Evolutionary conservation across 2,329 filamentous ascomycete species (phyloP).

Genomic region (Zasmidium citrigriseum): DNA sequence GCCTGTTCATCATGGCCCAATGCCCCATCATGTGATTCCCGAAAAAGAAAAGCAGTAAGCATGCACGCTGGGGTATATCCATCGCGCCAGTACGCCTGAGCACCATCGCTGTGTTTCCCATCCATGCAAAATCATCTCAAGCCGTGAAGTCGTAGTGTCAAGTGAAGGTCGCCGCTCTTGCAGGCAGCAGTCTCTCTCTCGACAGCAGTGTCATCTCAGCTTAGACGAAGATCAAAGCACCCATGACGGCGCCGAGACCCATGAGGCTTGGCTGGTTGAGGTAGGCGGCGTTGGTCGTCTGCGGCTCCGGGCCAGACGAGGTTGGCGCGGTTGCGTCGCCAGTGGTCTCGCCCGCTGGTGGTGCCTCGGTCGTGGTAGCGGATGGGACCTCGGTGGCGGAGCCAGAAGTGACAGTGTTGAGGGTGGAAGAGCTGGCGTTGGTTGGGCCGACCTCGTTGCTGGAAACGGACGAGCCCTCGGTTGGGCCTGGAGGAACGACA

Average conservation of each 20-base stretch:
- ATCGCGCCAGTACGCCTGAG: slow-evolving; percentile 21
- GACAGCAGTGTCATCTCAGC: background rate
- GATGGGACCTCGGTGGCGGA: slow-evolving; percentile 12
- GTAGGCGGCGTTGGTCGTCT: slow-evolving; percentile 18
- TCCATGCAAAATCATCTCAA: slow-evolving; percentile 13
- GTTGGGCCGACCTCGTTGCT: background rate
- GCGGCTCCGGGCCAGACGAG: background rate
- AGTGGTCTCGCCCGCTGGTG: slow-evolving; percentile 16
- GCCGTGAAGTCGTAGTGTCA: slow-evolving; percentile 2
- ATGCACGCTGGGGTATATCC: slow-evolving; percentile 27
- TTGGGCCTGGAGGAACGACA: background rate
- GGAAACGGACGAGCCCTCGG: slow-evolving; percentile 8
- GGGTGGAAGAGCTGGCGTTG: background rate
- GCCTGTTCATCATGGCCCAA: slow-evolving; percentile 18
- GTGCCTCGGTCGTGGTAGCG: slow-evolving; percentile 20
- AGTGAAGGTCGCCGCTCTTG: background rate
- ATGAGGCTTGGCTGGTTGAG: slow-evolving; percentile 20
- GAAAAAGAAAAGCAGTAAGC: slow-evolving; percentile 8
- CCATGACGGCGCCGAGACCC: slow-evolving; percentile 23
- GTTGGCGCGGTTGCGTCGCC: slow-evolving; percentile 6
- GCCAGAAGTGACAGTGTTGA: slow-evolving; percentile 7
- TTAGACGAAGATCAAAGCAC: slow-evolving; percentile 25
- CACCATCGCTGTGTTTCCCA: slow-evolving; percentile 17
- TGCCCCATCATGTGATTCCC: slow-evolving; percentile 6
- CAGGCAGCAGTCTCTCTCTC: background rate